Evolutionary conservation across 257 asterid genomes (phyloP), one percentile per base, ranked within the genome.

Genomic region (Fraxinus pennsylvanica): DNA sequence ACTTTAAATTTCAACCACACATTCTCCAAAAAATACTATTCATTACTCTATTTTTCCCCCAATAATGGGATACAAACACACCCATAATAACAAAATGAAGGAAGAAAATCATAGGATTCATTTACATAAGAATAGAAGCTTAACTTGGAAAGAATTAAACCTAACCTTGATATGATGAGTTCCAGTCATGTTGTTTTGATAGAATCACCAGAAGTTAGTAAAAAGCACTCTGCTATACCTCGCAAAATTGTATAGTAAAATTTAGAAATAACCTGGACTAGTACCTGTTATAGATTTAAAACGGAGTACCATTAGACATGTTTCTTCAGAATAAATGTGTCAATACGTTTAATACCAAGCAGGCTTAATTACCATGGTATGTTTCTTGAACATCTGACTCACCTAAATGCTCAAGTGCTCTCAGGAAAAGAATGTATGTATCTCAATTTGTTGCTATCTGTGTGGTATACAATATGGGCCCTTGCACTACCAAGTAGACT

Each of bases 141-240:
- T 7, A 7, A 59, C 29, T n/a, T 59, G 14, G 4, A 43, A 43
- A 54, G 21, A 59, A 59, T 1, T 59, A 59, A 59, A 6, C 67
- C 67, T 19, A 21, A 59, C 67, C 91, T 85, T 45, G 80, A 70
- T 9, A 35, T 41, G 25, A 57, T 33, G 76, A n/a, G 54, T 15
- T 71, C 57, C 36, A 33, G 39, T 71, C 78, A 78, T 43, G 77
- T 52, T 5, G 27, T 76, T 78, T 72, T 76, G 71, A 45, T 66
- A 57, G 79, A 79, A 78, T 68, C 82, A 67, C 78, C 81, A 76
- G 79, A 70, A 78, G 86, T 82, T 78, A 76, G 88, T 70, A 71
- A 68, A 68, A 76, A 65, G 74, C 76, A 77, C 54, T 41, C 68
- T 10, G 32, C 69, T 63, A 63, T 6, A 63, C 35, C 35, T 63